Evolutionary conservation across 2,329 filamentous ascomycete species (phyloP), one percentile per base, ranked within the genome.

Genomic region (Corynespora cassiicola): DNA sequence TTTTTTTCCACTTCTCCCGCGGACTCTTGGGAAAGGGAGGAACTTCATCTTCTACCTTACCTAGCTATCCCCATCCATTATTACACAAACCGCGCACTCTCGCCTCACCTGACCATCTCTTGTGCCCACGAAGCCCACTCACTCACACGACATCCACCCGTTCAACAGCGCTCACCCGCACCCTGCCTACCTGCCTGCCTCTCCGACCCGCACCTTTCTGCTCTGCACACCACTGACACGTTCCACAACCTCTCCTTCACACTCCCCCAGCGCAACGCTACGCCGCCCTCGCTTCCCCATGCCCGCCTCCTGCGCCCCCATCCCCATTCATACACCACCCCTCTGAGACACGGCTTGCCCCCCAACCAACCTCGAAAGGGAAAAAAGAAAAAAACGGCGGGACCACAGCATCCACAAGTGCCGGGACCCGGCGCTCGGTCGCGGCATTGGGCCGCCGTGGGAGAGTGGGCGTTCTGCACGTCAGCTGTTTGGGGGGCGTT

Each of bases 71-170:
- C 18, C 24, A 34, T 26, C 18, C 21, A 32, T 33, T 21, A 31
- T 49, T 36, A 27, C 38, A 49, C 38, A 37, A 42, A 29, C 10
- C 9, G 28, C 20, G 12, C 34, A 18, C 27, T 18, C 10, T 27
- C 18, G 14, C 30, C 31, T 21, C 45, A 38, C 41, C 42, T 49
- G 42, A 45, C 30, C 29, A 16, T 27, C 10, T 36, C 30, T 34
- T 46, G 42, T 21, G 20, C 23, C 7, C 11, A 12, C n/a, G 6
- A n/a, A n/a, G n/a, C n/a, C n/a, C n/a, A n/a, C n/a, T 11, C 31
- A 29, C 41, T 49, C 33, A 34, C 42, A 44, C 46, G 23, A 32
- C 44, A 36, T 47, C 22, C 29, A n/a, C n/a, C n/a, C n/a, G n/a
- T 36, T 36, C 33, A 15, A 36, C 29, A 36, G 33, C 25, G 33